Percentiles rank a stretch among this genome's conserved stretches.
Conservation (phyloP, 2,329 filamentous ascomycete genomes). For the Arachnomyces sp. region DNA sequence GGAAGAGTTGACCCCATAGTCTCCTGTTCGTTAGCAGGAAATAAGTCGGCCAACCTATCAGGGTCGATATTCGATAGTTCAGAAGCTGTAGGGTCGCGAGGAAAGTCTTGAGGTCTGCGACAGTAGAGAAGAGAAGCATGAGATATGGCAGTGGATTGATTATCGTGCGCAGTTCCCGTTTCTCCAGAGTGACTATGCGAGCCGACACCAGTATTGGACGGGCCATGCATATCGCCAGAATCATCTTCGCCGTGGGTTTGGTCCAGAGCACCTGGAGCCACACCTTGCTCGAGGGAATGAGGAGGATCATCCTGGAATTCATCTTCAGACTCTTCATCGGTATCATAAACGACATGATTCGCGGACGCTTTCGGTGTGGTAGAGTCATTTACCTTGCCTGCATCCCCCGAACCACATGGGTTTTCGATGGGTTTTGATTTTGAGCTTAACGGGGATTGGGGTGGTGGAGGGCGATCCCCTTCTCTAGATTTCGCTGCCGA, state of each 20-base stretch:
- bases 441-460: no score
- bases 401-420: no score
- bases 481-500: slow-evolving; percentile 14
- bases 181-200: no score
- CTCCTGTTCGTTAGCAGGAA: slow-evolving; percentile 17
- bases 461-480: neutral
- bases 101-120: slow-evolving; percentile 24
- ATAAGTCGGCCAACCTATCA: slow-evolving; percentile 31
- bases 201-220: no score
- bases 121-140: slow-evolving; percentile 22
- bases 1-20: neutral
- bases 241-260: no score
- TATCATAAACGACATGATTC: slow-evolving; percentile 31
- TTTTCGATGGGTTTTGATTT: no score
- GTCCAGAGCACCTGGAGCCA: neutral
- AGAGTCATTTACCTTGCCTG: no score
- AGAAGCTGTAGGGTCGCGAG: slow-evolving; percentile 1
- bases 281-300: slow-evolving; percentile 9
- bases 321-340: slow-evolving; percentile 32
- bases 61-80: slow-evolving; percentile 21
- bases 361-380: no score
- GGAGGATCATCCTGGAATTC: slow-evolving; percentile 19
- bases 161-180: no score
- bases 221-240: no score
- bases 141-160: neutral